Base-by-base conservation (phyloP, 2,329 filamentous ascomycete genomes). In the Plenodomus lindquistii region DNA sequence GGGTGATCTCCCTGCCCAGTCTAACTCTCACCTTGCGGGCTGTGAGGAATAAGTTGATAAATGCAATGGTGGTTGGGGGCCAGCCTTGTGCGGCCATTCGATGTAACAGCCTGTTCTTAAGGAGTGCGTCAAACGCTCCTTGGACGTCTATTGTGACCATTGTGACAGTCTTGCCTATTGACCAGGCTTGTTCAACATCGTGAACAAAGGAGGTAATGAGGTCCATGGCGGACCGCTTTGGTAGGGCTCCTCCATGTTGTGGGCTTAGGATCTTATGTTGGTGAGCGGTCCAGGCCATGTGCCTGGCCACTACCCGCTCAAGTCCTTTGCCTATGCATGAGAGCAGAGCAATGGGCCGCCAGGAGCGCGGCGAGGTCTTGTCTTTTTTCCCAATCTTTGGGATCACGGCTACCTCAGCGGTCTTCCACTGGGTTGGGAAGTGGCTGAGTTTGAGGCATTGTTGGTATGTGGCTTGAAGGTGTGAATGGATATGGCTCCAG, bases 241-340 rank as follows among this genome's bases (percentile, higher is more conserved):
- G 49, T n/a, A 48, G 37, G 17, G 49, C 45, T 2, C 45, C 44
- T 27, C 21, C 29, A 21, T 52, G 42, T 39, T 52, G 39, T 15
- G 42, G 38, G 39, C 49, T 48, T 8, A 52, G 37, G 11, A 52
- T 52, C n/a, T 48, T 22, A 42, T 52, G 45, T 4, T 21, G 42
- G 27, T 48, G 48, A 2, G 49, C 44, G 0, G 45, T 52, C 24
- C 15, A 39, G 1, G 49, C 49, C 1, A 54, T 44, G 24, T 43
- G 17, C 39, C 46, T 46, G 7, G 50, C 50, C 11, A 54, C 50
- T 9, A 34, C 20, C 4, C 40, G 27, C 40, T 54, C 40, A 3
- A 54, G 44, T 24, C 50, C 42, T 18, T 52, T 52, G 1, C 50
- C 42, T 16, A 52, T 10, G 50, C 42, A 52, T 2, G 45, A 52